Base-by-base conservation (phyloP, 2,329 filamentous ascomycete genomes). In the Emergomyces africanus region DNA sequence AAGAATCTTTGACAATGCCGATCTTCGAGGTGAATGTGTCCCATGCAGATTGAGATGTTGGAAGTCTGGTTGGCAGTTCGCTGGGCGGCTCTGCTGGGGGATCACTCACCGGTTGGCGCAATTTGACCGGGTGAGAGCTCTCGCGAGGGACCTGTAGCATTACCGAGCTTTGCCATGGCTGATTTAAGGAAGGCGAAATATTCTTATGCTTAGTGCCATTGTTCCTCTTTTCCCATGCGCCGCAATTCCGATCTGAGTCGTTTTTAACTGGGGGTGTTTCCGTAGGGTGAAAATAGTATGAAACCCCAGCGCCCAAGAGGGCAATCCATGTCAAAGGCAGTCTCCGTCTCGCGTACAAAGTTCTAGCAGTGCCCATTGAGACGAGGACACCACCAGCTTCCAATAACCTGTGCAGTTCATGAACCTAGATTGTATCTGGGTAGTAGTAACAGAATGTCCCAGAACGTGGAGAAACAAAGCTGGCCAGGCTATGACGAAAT, bases 21-120 rank as follows among this genome's bases (percentile, higher is more conserved):
- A 78, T 71, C 60, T 74, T 76, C 2, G 71, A 65, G 15, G 83
- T 80, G 57, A 89, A 79, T 23, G 77, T 70, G 3, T 70, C 66
- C 77, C 77, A 79, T 14, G 77, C 68, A 20, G 73, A 74, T 6
- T 66, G 68, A 49, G 70, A 66, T 10, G 72, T 67, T 28, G 67
- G 63, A 58, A 60, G 62, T 18, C 58, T 39, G 41, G 57, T 54
- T 28, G 60, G 55, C 44, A 61, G 44, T 37, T 57, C n/a, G 51
- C 61, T 5, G 35, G 20, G 59, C 64, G 59, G 62, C 60, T 65
- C 61, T 10, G 30, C 63, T 57, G 61, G 61, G 4, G 64, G 39
- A 41, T 46, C 25, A 9, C 18, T n/a, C 15, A 14, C 33, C 9
- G 28, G 5, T 14, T 30, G 28, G 5, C 30, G 55, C 20, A 49